Evolutionary conservation across 2,329 filamentous ascomycete species (phyloP).

Genomic region (Neoscytalidium dimidiatum): DNA sequence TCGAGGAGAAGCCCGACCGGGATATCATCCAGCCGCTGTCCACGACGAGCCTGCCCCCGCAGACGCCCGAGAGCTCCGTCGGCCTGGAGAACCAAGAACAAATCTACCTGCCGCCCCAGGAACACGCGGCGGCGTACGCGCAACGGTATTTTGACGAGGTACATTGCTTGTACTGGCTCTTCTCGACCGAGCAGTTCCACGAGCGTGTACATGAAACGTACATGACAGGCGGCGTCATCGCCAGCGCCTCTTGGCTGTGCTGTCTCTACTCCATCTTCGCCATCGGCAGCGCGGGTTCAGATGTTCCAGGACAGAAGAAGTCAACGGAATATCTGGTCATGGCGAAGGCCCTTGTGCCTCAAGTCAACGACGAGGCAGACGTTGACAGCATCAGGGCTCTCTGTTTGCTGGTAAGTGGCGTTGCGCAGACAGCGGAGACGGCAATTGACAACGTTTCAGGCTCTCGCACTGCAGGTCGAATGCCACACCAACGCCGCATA

Average conservation of each 20-base stretch:
- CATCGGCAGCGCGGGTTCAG: conserved; percentile 29
- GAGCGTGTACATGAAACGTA: conserved; percentile 37
- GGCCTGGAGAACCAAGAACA: conserved; percentile 23
- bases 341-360: conserved; percentile 35
- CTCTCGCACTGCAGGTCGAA: conserved; percentile 34
- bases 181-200: conserved; percentile 35
- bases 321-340: conserved; percentile 36
- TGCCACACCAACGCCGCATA: conserved; percentile 38
- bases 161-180: conserved; percentile 40
- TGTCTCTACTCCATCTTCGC: conserved; percentile 39
- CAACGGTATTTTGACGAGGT: conserved; percentile 38
- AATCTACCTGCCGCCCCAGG: conserved; percentile 34
- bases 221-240: conserved; percentile 22
- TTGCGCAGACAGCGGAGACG: neutral
- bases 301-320: conserved; percentile 26
- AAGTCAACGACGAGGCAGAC: conserved; percentile 38
- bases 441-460: conserved; percentile 17
- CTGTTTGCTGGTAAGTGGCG: conserved; percentile 33
- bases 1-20: conserved; percentile 23
- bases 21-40: conserved; percentile 34
- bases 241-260: conserved; percentile 38
- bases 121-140: conserved; percentile 34
- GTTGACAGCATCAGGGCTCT: conserved; percentile 39
- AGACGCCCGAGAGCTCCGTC: conserved; percentile 16
- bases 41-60: conserved; percentile 35